Evolutionary conservation across 768 basidiomycete species (phyloP).

Genomic region (Leccinum sublutescens): DNA sequence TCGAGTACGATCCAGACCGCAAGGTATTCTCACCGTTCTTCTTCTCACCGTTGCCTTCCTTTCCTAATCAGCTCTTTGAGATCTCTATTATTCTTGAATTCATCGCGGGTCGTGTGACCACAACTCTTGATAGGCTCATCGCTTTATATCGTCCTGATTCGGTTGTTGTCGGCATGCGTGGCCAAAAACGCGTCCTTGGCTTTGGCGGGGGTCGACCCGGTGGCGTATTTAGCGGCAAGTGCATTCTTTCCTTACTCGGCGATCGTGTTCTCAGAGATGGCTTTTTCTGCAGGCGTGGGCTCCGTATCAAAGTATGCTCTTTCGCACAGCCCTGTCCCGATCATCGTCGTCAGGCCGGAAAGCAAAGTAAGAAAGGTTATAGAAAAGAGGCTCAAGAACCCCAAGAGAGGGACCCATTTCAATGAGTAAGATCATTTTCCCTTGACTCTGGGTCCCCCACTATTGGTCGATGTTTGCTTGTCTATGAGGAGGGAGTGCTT

Average conservation of each 20-base stretch:
- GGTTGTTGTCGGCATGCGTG: slow-evolving; percentile 89
- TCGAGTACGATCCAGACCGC: slow-evolving; percentile 73
- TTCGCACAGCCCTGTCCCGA: slow-evolving; percentile 90
- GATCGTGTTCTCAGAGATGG: background rate
- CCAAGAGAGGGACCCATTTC: slow-evolving; percentile 83
- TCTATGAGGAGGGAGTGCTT: background rate
- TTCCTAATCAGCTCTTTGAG: slow-evolving; percentile 33
- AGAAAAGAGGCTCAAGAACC: slow-evolving; percentile 84
- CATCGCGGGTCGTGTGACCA: slow-evolving; percentile 86
- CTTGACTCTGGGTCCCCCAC: background rate
- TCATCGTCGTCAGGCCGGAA: slow-evolving; percentile 92
- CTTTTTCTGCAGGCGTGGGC: slow-evolving; percentile 56
- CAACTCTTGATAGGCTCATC: slow-evolving; percentile 88
- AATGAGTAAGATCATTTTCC: slow-evolving; percentile 45
- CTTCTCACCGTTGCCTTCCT: background rate
- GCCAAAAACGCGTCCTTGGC: slow-evolving; percentile 54
- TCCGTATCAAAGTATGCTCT: slow-evolving; percentile 74
- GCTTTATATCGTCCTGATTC: slow-evolving; percentile 90
- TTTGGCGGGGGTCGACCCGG: slow-evolving; percentile 32
- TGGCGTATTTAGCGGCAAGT: slow-evolving; percentile 28
- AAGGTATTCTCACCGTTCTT: slow-evolving; percentile 47
- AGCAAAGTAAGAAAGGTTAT: slow-evolving; percentile 81
- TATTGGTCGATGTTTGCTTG: background rate
- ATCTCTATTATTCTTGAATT: slow-evolving; percentile 92
- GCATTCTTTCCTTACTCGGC: background rate